These are phyloP conservation scores for Citrus maxima DNA, from an alignment of 345 rosid species.

Conservation along the genomic window DNA sequence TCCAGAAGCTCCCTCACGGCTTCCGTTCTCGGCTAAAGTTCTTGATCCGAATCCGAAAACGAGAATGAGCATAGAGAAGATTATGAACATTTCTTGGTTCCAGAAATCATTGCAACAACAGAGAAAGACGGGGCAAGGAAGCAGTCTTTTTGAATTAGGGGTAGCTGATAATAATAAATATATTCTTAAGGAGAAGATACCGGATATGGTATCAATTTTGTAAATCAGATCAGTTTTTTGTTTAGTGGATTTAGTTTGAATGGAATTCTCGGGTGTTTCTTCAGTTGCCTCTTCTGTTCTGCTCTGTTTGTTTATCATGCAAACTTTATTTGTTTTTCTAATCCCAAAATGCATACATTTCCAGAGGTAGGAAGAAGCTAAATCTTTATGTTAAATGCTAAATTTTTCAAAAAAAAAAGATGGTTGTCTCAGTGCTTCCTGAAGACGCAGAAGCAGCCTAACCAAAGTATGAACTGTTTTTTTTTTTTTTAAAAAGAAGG, in stretches of 20 bases:
- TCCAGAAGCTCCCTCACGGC: no score
- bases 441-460: background rate
- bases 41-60: slow-evolving; percentile 77
- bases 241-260: background rate
- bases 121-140: slow-evolving; percentile 21
- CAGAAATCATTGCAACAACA: slow-evolving; percentile 28
- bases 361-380: background rate
- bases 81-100: slow-evolving; percentile 57
- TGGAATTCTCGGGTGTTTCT: background rate
- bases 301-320: background rate
- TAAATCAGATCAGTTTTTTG: background rate
- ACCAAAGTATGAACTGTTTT: no score
- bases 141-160: slow-evolving; percentile 4
- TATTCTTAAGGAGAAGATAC: no score
- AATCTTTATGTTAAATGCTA: background rate
- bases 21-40: no score
- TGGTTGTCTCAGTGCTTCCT: background rate
- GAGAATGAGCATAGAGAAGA: slow-evolving; percentile 54
- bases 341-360: background rate
- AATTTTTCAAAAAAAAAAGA: background rate
- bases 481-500: no score
- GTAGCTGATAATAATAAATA: no score
- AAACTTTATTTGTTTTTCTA: no score
- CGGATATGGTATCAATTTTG: background rate
- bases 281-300: background rate